phyloP scores from a whole-genome alignment of 768 basidiomycete species.

The Baorangia bicolor region DNA sequence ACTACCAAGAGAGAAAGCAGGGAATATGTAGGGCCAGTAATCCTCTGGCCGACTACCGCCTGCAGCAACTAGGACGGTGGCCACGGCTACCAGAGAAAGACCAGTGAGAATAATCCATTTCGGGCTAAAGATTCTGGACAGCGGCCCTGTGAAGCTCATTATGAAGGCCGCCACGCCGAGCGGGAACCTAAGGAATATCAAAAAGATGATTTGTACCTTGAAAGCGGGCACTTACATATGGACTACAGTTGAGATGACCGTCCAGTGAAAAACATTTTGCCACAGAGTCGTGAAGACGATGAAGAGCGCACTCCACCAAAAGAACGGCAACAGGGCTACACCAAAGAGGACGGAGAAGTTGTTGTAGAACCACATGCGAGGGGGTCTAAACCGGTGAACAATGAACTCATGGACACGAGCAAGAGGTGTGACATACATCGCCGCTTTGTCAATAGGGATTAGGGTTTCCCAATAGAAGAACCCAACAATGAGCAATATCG shows the following conservation, averaged over 20 bases:
- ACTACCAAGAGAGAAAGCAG: conserved; percentile 48
- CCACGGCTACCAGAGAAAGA: conserved; percentile 34
- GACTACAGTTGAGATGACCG: conserved; percentile 37
- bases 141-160: conserved; percentile 39
- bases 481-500: conserved; percentile 36
- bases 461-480: conserved; percentile 54
- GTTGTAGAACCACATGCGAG: conserved; percentile 41
- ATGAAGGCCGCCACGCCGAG: conserved; percentile 40
- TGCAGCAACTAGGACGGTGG: conserved; percentile 42
- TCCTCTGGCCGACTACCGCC: conserved; percentile 37
- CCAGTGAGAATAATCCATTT: conserved; percentile 48
- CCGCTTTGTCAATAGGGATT: conserved; percentile 41
- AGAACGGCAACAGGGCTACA: conserved; percentile 37
- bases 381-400: conserved; percentile 32
- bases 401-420: neutral
- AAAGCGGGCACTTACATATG: conserved; percentile 34
- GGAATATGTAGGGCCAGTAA: conserved; percentile 48
- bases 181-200: conserved; percentile 35
- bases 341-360: conserved; percentile 42
- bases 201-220: neutral
- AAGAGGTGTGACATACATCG: conserved; percentile 34
- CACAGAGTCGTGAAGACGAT: conserved; percentile 38
- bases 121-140: conserved; percentile 36
- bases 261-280: conserved; percentile 45
- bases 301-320: conserved; percentile 41